Base-by-base conservation (phyloP, 2,329 filamentous ascomycete genomes). In the Coniella lustricola region DNA sequence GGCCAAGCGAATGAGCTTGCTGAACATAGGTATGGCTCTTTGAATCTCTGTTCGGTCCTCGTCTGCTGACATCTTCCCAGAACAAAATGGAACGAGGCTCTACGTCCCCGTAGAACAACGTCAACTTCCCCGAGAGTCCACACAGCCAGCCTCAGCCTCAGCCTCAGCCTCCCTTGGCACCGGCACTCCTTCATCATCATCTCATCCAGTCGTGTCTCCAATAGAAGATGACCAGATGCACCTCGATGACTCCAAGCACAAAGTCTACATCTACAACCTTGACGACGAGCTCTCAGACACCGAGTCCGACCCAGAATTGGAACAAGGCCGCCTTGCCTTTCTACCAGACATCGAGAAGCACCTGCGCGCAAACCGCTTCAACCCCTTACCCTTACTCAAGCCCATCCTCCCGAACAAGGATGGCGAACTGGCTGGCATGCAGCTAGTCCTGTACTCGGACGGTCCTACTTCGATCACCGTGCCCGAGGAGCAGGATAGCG, bases 241-340 rank as follows among this genome's bases (percentile, higher is more conserved):
- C 49, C 64, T 97, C 52, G 90, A 97, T 67, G 84, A 95, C 67
- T 84, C 87, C 29, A 86, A 87, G 59, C 76, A 95, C 69, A 87
- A 85, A 61, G 81, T 96, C 52, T 96, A 93, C 73, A 90, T 98
- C 58, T 84, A 90, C 71, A 83, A 94, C 66, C 74, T 98, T 9
- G 90, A 95, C 62, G 85, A 85, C 58, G 91, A 97, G 67, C 77
- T 97, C 29, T 84, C 70, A 7, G 47, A 50, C 44, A 63, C 63
- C 22, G 50, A 53, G 43, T 64, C 65, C 22, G 80, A 85, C 52
- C 70, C 74, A 41, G 72, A 79, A 36, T 74, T 81, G 48, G 67
- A 72, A 44, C 72, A 78, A 18, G 76, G 77, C 56, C 76, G 72
- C 56, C 76, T 94, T 40, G 75, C 90, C 61, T 90, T 96, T 70